Conservation (phyloP, 768 basidiomycete genomes). For the Butyriboletus loyo region DNA sequence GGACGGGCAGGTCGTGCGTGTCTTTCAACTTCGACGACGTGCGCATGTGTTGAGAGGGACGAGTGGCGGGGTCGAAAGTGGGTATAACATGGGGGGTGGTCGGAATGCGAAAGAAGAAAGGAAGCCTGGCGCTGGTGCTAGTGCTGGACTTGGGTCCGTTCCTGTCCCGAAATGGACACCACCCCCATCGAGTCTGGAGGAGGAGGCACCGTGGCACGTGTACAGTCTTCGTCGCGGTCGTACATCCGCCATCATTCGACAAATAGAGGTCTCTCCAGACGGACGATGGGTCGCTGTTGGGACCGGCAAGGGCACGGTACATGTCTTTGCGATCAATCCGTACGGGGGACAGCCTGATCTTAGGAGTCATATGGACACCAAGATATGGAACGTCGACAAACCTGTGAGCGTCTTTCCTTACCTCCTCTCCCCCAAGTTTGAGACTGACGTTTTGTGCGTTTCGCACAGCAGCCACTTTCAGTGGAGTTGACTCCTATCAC, state of each 20-base stretch:
- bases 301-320: constrained; percentile 62
- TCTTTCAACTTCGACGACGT: constrained; percentile 43
- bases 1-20: constrained; percentile 53
- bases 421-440: background rate
- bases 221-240: constrained; percentile 72
- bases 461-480: constrained; percentile 45
- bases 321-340: constrained; percentile 75
- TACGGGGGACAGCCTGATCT: constrained; percentile 69
- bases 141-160: background rate
- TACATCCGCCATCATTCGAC: constrained; percentile 63
- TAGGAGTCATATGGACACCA: constrained; percentile 55
- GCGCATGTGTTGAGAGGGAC: constrained; percentile 18
- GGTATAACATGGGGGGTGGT: background rate
- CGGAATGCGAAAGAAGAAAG: constrained; percentile 1
- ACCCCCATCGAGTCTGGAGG: constrained; percentile 1
- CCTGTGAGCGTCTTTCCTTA: constrained; percentile 34
- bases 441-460: background rate
- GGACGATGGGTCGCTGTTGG: constrained; percentile 68
- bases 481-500: constrained; percentile 56
- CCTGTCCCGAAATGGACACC: constrained; percentile 2
- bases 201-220: constrained; percentile 46
- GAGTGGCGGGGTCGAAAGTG: background rate
- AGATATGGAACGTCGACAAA: constrained; percentile 51
- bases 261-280: constrained; percentile 42
- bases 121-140: constrained; percentile 1